A percentile compares a stretch with the other conserved stretches of the same genome.
Evolutionary conservation across 805 yeast species (phyloP).

Genomic region (Lipomyces spencermartinsiae): DNA sequence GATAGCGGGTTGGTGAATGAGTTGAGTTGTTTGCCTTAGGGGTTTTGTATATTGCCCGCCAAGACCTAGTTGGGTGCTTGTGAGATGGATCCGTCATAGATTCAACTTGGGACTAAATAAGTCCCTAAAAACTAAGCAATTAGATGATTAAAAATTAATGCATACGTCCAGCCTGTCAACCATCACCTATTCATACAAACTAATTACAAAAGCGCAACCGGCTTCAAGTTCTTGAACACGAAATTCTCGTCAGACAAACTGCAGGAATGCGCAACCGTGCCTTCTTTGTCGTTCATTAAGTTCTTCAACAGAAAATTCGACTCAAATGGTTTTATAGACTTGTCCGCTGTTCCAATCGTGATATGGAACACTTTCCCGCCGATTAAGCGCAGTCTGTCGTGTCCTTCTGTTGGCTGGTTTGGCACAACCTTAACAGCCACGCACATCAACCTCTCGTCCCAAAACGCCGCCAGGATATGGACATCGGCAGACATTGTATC

Average conservation of each 20-base stretch:
- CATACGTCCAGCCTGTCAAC: background rate
- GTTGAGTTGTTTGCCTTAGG: background rate
- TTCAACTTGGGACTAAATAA: background rate
- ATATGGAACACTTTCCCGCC: slow-evolving; percentile 65
- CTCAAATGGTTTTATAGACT: slow-evolving; percentile 56
- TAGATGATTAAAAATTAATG: background rate
- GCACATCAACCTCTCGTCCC: slow-evolving; percentile 37
- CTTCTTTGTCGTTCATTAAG: background rate
- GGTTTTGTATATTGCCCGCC: background rate
- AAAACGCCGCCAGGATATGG: slow-evolving; percentile 5
- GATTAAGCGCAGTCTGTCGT: slow-evolving; percentile 42
- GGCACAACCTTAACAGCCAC: slow-evolving; percentile 53
- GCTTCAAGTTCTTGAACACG: background rate
- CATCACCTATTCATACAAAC: background rate
- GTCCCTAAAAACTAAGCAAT: background rate
- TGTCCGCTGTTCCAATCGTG: slow-evolving; percentile 67
- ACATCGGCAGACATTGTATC: slow-evolving; percentile 19
- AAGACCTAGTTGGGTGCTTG: background rate
- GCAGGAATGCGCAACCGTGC: background rate
- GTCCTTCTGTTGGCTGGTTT: slow-evolving; percentile 58
- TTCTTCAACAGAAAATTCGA: slow-evolving; percentile 51
- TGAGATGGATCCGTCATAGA: background rate
- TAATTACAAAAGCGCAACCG: background rate
- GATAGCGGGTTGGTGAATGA: background rate
- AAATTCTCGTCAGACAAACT: background rate